Evolutionary conservation across 1,139 yeast genomes (phyloP).

Genomic region (Lodderomyces parapsilosis): DNA sequence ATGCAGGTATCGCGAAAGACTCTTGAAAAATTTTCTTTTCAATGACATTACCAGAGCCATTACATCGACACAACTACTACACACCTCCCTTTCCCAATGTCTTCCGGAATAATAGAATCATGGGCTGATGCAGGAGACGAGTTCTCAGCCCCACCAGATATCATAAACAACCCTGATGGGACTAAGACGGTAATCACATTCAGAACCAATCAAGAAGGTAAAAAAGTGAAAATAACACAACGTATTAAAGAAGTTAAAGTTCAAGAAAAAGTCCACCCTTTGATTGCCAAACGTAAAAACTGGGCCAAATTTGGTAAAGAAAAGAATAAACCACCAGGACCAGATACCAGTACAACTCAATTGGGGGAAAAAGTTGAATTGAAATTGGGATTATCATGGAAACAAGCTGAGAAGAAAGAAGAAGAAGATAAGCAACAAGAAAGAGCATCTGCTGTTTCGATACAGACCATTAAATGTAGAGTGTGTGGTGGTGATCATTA

Average conservation of each 20-base stretch:
- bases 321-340: constrained; percentile 74
- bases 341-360: constrained; percentile 85
- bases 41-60: no score
- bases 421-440: constrained; percentile 61
- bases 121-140: constrained; percentile 76
- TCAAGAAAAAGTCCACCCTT: constrained; percentile 78
- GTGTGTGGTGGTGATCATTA: constrained; percentile 92
- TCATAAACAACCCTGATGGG: constrained; percentile 79
- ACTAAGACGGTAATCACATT: constrained; percentile 84
- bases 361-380: constrained; percentile 79
- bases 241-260: constrained; percentile 74
- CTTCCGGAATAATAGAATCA: constrained; percentile 41
- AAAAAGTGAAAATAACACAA: constrained; percentile 85
- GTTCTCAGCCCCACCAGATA: constrained; percentile 67
- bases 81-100: constrained; percentile 22
- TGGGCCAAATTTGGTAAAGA: constrained; percentile 88
- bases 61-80: no score
- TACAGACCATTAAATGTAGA: constrained; percentile 71
- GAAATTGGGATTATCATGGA: constrained; percentile 71
- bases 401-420: constrained; percentile 56
- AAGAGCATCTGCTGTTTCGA: constrained; percentile 46
- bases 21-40: neutral
- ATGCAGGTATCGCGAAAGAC: neutral
- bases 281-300: constrained; percentile 68
- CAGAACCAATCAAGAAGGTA: constrained; percentile 74